These are phyloP conservation scores for Diplosphaera chodatii DNA, from an alignment of 139 green algal species.

Conservation along the genomic window DNA sequence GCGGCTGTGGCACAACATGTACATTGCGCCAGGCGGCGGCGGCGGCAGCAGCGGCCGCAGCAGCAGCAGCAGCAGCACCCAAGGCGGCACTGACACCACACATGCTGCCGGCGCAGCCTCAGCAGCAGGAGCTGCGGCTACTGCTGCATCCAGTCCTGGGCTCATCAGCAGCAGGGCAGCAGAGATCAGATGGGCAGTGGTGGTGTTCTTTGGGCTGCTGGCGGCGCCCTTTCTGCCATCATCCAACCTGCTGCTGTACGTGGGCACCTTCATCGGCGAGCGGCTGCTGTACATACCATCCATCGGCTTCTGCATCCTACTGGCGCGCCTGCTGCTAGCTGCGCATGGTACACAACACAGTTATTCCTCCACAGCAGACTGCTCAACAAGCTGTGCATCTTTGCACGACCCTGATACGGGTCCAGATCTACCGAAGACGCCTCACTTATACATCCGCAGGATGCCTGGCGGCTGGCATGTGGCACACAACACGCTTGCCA, in stretches of 20 bases:
- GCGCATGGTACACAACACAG: too few relatives aligned
- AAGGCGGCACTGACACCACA: too few relatives aligned
- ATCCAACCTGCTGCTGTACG: constrained; percentile 76
- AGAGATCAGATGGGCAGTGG: constrained; percentile 41
- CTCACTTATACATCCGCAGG: too few relatives aligned
- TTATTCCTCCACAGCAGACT: too few relatives aligned
- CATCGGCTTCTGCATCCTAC: constrained; percentile 59
- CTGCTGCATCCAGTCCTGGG: neutral
- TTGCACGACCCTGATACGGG: too few relatives aligned
- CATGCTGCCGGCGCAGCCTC: too few relatives aligned
- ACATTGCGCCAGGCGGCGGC: neutral
- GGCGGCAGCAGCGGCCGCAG: constrained; percentile 3
- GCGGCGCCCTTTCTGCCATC: constrained; percentile 68
- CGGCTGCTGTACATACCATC: constrained; percentile 74
- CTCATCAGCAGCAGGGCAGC: constrained; percentile 1
- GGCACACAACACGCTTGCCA: too few relatives aligned
- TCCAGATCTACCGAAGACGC: too few relatives aligned
- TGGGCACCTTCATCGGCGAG: constrained; percentile 78
- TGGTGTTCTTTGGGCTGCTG: constrained; percentile 43
- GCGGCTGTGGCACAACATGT: neutral
- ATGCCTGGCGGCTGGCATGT: too few relatives aligned
- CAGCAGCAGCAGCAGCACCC: constrained; percentile 3
- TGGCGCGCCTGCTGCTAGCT: constrained; percentile 27
- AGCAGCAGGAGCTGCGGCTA: neutral
- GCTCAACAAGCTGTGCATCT: too few relatives aligned